A percentile compares a stretch with the other conserved stretches of the same genome.
phyloP scores from a whole-genome alignment of 2,329 filamentous ascomycete genomes.

The Aspergillus pseudonomiae region DNA sequence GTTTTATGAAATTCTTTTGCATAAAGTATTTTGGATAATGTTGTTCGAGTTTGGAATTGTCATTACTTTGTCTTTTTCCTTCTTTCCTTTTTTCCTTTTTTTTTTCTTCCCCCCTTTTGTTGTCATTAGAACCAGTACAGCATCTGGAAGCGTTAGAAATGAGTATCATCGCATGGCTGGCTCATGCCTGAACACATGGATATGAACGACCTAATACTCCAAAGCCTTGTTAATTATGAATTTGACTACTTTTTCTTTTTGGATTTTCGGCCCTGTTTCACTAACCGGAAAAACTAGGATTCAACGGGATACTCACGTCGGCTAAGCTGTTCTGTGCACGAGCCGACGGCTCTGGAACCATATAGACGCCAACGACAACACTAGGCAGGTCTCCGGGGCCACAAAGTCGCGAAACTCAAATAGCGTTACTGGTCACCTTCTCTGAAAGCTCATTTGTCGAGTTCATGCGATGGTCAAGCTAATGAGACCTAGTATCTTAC shows the following conservation, averaged over 20 bases:
- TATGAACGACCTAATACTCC: neutral
- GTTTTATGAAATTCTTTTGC: neutral
- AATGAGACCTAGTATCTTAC: neutral
- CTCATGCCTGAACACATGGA: constrained; percentile 1
- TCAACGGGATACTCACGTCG: neutral
- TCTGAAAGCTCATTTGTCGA: neutral
- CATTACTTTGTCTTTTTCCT: neutral
- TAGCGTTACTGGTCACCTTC: too few relatives aligned
- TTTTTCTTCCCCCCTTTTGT: neutral
- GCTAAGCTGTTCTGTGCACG: neutral
- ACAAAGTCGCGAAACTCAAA: constrained; percentile 4
- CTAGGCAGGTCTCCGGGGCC: neutral
- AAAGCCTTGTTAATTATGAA: neutral
- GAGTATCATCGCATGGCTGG: constrained; percentile 7
- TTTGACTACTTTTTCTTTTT: neutral
- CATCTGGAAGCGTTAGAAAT: constrained; percentile 5
- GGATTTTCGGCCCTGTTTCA: neutral
- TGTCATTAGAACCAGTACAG: constrained; percentile 6
- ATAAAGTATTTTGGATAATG: neutral
- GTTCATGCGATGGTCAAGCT: neutral
- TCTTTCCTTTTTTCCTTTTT: neutral
- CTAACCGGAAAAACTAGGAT: neutral
- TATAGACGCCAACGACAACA: neutral
- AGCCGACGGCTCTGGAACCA: constrained; percentile 1
- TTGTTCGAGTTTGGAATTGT: neutral